Percentiles rank a stretch among this genome's conserved stretches.
Evolutionary conservation across 768 basidiomycete genomes (phyloP).

Genomic region (Rhizopogon rudus): DNA sequence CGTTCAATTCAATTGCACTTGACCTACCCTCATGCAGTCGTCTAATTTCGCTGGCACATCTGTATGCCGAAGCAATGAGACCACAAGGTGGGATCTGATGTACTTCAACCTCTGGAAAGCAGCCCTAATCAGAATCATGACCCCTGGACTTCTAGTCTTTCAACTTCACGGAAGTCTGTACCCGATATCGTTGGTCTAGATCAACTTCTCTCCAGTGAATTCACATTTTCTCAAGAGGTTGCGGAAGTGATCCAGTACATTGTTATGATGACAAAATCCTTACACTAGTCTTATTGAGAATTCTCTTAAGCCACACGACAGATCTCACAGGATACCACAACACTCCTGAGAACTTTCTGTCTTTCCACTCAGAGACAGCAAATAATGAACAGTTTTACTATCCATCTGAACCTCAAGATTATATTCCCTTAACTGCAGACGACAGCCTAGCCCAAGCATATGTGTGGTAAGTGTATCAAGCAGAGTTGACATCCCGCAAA

Average conservation of each 20-base stretch:
- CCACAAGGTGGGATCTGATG: not conserved
- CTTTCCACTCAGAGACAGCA: not conserved
- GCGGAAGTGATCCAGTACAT: not conserved
- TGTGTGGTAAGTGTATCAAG: not conserved
- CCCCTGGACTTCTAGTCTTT: not conserved
- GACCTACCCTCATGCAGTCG: not conserved
- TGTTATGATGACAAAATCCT: not conserved
- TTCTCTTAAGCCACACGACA: not conserved
- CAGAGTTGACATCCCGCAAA: not conserved
- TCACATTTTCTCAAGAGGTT: not conserved
- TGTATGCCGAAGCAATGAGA: not conserved
- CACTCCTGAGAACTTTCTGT: not conserved
- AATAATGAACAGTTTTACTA: not conserved
- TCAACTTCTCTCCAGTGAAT: not conserved
- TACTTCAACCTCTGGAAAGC: not conserved
- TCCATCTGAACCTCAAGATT: not conserved
- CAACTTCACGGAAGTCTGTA: not conserved
- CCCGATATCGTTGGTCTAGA: not conserved
- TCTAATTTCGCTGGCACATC: not conserved
- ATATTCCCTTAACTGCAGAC: not conserved
- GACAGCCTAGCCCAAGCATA: not conserved
- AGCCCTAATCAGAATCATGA: not conserved
- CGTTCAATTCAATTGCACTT: not conserved
- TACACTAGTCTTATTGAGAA: not conserved
- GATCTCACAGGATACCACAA: not conserved